A percentile compares a stretch with the other conserved stretches of the same genome.
phyloP scores from a whole-genome alignment of 106 monocot species.

The Dioscorea alata region DNA sequence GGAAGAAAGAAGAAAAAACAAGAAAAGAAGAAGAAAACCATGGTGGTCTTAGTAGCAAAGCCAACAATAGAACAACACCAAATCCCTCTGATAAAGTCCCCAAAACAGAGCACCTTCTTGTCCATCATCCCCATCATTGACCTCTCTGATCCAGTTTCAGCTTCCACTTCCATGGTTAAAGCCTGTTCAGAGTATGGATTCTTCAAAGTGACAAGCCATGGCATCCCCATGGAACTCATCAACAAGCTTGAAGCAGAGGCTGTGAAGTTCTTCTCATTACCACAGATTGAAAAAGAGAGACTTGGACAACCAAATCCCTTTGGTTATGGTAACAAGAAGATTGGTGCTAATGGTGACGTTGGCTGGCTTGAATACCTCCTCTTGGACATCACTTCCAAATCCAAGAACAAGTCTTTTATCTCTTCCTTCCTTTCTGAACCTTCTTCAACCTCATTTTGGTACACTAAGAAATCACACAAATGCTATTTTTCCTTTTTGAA shows the following conservation, averaged over 20 bases:
- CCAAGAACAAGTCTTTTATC: background rate
- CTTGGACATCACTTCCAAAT: constrained; percentile 17
- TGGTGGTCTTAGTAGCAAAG: constrained; percentile 43
- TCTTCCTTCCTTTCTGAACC: constrained; percentile 20
- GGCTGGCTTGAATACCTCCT: constrained; percentile 95
- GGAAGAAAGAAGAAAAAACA: too few species aligned
- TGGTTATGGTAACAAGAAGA: constrained; percentile 76
- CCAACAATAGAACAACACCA: constrained; percentile 16
- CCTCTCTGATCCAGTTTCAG: constrained; percentile 16
- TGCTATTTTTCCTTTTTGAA: too few species aligned
- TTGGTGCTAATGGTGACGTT: constrained; percentile 69
- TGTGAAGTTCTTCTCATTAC: constrained; percentile 43
- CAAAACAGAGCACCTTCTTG: constrained; percentile 12
- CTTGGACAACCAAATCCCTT: constrained; percentile 36
- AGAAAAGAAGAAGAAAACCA: constrained; percentile 1
- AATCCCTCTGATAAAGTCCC: constrained; percentile 27
- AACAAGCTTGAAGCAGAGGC: constrained; percentile 42
- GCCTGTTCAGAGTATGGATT: constrained; percentile 74
- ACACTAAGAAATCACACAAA: too few species aligned
- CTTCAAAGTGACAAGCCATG: constrained; percentile 72
- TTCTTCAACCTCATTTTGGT: constrained; percentile 28
- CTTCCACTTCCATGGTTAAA: constrained; percentile 13
- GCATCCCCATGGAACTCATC: constrained; percentile 29
- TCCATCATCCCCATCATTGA: constrained; percentile 35
- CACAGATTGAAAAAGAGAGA: constrained; percentile 45